phyloP scores from a whole-genome alignment of 768 basidiomycete genomes.

The Exidia glandulosa region DNA sequence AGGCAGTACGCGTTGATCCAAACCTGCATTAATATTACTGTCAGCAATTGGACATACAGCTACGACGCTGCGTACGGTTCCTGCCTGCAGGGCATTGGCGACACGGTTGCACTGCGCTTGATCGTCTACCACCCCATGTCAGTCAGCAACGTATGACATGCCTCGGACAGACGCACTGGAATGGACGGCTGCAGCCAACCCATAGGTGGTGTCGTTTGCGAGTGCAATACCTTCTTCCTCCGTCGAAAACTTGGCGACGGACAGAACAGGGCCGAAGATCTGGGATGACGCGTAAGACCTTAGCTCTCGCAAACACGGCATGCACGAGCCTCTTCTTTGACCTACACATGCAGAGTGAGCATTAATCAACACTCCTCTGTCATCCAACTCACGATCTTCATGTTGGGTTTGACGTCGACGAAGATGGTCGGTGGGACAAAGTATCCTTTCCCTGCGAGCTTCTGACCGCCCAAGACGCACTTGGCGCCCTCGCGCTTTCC shows the following conservation, averaged over 20 bases:
- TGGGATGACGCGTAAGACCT: not conserved
- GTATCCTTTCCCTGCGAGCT: constrained; percentile 49
- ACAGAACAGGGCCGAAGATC: constrained; percentile 4
- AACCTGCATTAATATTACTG: not conserved
- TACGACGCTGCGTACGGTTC: not conserved
- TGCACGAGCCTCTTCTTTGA: constrained; percentile 1
- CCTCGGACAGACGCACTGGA: constrained; percentile 42
- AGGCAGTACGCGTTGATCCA: constrained; percentile 6
- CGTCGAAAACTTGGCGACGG: not conserved
- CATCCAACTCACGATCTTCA: constrained; percentile 53
- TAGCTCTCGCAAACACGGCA: not conserved
- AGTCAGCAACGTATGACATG: not conserved
- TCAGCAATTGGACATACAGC: not conserved
- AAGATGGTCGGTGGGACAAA: constrained; percentile 73
- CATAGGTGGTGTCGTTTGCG: constrained; percentile 85
- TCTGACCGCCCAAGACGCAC: constrained; percentile 50
- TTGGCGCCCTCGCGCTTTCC: constrained; percentile 66
- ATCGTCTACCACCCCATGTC: not conserved
- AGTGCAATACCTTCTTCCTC: constrained; percentile 55
- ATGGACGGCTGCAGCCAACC: constrained; percentile 85
- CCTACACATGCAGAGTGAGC: not conserved
- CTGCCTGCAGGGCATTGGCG: not conserved
- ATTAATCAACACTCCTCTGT: constrained; percentile 3
- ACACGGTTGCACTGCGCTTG: not conserved
- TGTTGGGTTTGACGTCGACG: constrained; percentile 50